Base-by-base conservation (phyloP, 495 filamentous ascomycete species). In the Cercophora scortea region DNA sequence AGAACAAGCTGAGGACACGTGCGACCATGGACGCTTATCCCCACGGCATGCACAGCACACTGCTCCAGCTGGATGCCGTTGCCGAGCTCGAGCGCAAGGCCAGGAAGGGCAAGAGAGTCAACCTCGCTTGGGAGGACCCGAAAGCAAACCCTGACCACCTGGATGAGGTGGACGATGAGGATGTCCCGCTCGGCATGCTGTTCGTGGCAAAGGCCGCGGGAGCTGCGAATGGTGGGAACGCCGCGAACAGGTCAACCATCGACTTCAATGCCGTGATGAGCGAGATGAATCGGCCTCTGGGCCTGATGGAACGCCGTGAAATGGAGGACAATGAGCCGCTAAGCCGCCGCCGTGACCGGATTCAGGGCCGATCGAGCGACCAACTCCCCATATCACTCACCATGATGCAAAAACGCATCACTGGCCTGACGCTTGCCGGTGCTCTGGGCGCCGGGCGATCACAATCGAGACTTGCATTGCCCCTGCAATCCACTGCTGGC, bases 251-350 rank as follows among this genome's bases (percentile, higher is more conserved):
- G 16, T 56, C 57, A 10, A 60, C 56, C 9, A 56, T 64, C 51
- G 76, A 83, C 39, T 66, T 69, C 13, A 78, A 80, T 38, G 78
- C 84, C 32, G 56, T 73, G 45, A 65, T 69, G 54, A 64, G 57
- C 49, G 74, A 75, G 52, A 53, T 71, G 1, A 71, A 85, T 44
- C 79, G 87, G 15, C 90, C 92, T 0, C 62, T 91, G 17, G 93
- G 93, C 12, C 70, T 98, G 16, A 85, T 98, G 74, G 90, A 91
- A 62, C 80, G 79, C 60, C 80, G 86, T 8, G 82, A 95, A 49
- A 69, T 92, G 55, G 93, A 98, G 66, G 93, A 97, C 57, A 89
- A 86, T 45, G 93, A 98, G 60, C 90, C 93, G 6, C 70, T 98
- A 41, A 90, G 88, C 57, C 73, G 74, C 15, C 84, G 93, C 8